Base-by-base conservation (phyloP, 163 green algal species). In the Chlamydomonas reinhardtii region DNA sequence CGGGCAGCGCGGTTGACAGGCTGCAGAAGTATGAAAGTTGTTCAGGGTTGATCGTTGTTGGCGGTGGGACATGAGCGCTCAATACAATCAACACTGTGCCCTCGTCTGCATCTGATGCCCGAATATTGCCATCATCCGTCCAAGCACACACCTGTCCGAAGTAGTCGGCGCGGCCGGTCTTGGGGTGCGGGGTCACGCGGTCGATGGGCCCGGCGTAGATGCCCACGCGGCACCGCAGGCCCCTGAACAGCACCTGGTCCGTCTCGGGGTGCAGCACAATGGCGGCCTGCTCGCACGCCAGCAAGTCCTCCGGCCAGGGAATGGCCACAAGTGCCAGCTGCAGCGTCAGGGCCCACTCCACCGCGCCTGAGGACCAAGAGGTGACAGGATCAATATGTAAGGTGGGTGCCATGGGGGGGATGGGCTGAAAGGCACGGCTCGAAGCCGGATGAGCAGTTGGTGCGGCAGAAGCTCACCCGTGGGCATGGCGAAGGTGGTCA, bases 271-370 rank as follows among this genome's bases (percentile, higher is more conserved):
- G 84, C 48, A 89, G 73, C 59, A 90, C 76, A 35, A 91, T 84
- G 12, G 85, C 77, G 24, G 83, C 68, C 29, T 77, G 56, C 59
- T 91, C 90, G 74, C 83, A 89, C 2, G 48, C 35, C 32, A 92
- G 79, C 73, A 95, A 59, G 29, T 92, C 85, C 12, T 79, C 59
- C 4, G 87, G 73, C 92, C 91, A 95, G 16, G 85, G 85, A 48
- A 92, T 72, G 54, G 86, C 61, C 82, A 94, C 72, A 66, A 94
- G 86, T 2, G 91, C 91, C 48, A 92, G 70, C 80, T 96, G 92
- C 61, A 94, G 89, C 73, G 91, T 89, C 73, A 96, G 66, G 22
- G 89, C 92, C 91, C 94, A 96, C 83, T 95, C 90, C 43, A 94
- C 73, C 8, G 92, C 93, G 52, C 34, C 79, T 85, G 69, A 2